phyloP scores from a whole-genome alignment of 345 rosid species.

The Boechera retrofracta region DNA sequence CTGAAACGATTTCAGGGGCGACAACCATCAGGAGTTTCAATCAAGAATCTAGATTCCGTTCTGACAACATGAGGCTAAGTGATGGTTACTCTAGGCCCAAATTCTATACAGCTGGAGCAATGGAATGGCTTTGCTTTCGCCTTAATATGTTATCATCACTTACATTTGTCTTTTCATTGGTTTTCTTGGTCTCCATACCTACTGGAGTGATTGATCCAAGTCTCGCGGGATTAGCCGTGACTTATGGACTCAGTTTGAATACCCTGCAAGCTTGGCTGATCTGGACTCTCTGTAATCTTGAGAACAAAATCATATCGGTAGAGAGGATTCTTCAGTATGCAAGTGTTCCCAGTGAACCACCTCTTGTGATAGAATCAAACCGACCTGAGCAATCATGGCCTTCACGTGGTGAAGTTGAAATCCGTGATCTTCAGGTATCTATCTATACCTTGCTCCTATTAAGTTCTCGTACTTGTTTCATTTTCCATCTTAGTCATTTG shows the following conservation, averaged over 20 bases:
- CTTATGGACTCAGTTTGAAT: slow-evolving; percentile 82
- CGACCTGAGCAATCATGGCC: slow-evolving; percentile 72
- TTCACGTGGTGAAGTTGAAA: slow-evolving; percentile 58
- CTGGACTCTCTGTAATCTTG: slow-evolving; percentile 69
- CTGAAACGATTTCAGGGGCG: slow-evolving; percentile 82
- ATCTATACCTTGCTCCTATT: slow-evolving; percentile 6
- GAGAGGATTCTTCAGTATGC: slow-evolving; percentile 88
- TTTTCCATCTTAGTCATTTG: slow-evolving; percentile 2
- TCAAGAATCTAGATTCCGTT: slow-evolving; percentile 71
- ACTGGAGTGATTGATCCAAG: slow-evolving; percentile 72
- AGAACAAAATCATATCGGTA: slow-evolving; percentile 86
- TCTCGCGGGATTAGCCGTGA: slow-evolving; percentile 86
- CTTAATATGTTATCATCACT: slow-evolving; percentile 69
- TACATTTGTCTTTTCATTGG: slow-evolving; percentile 72
- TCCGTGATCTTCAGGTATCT: slow-evolving; percentile 68
- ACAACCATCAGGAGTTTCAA: slow-evolving; percentile 83
- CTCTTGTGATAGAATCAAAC: slow-evolving; percentile 65
- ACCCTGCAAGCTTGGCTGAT: slow-evolving; percentile 68
- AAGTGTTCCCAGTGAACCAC: slow-evolving; percentile 71
- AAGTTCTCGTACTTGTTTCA: background rate
- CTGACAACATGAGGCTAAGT: slow-evolving; percentile 58
- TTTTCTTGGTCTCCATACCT: slow-evolving; percentile 69
- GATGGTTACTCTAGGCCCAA: slow-evolving; percentile 75
- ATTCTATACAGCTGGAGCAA: slow-evolving; percentile 67
- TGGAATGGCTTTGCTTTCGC: slow-evolving; percentile 90